Evolutionary conservation across 192 early-diverging fungal species (phyloP), one percentile per base, ranked within the genome.

Genomic region (Linderina pennispora): DNA sequence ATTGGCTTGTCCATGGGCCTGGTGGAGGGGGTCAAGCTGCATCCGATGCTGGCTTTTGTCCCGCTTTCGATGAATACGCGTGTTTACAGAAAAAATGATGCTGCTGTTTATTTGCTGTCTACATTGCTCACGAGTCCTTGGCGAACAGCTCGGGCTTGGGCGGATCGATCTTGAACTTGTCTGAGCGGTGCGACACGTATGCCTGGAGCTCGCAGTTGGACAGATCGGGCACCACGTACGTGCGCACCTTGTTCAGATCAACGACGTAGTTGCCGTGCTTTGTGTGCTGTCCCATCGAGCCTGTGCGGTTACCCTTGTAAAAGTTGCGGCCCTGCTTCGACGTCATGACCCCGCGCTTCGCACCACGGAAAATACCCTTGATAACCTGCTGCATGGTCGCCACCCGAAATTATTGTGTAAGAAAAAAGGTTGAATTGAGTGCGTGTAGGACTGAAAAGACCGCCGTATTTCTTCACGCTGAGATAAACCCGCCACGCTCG

Each of bases 241-340:
- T 74, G 32, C 71, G 64, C 21, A 74, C 71, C 34, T 68, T 66
- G 53, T 59, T 32, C 22, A 55, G 32, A 23, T 68, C 55, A 20
- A 74, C 42, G 9, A 58, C 59, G 23, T 68, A 74, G 38, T 45
- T 52, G 15, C 71, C 71, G 36, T 74, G 65, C 42, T 74, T 74
- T 22, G 71, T 74, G 45, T 74, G 71, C 24, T 60, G 54, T 21
- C 71, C 71, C 65, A 74, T 74, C 42, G 64, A 62, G 6, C 71
- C 71, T 17, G 71, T 68, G 55, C 71, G 71, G 31, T 63, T 74
- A 49, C 65, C 71, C 46, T 74, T 74, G 60, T 74, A 74, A 49
- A 68, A 74, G 43, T 74, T 58, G 55, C 48, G 71, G 7, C 71
- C 71, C 22, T 68, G 56, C 48, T 74, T 74, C 16, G 71, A 44